Evolutionary conservation across 73 alveolate species (phyloP), one percentile per base, ranked within the genome.

Genomic region (Paramecium primaurelia): DNA sequence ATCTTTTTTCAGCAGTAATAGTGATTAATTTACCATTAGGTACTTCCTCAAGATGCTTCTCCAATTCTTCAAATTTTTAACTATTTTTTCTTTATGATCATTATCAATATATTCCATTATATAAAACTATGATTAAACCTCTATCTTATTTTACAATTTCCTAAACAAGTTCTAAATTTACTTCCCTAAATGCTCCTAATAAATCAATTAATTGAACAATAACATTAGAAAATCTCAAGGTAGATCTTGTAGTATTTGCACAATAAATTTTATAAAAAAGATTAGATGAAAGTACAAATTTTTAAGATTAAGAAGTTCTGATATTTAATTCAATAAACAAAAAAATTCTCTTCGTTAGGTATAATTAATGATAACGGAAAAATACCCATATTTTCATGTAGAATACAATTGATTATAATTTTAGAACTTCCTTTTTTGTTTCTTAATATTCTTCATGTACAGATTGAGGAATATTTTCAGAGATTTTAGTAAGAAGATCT

Each of bases 101-200:
- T 96, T 96, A 49, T 93, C 96, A 60, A 97, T 40, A 95, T 59
- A 83, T 97, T 98, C 98, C 99, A 97, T 93, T 97, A 86, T 97
- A 95, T 1, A 97, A 98, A 4, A 94, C 98, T 6, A 94, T 59
- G 2, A 97, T 95, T 7, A 97, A 64, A 16, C 93, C 98, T 92
- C 99, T 95, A 20, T 98, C 99, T 85, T 97, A 95, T 32, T 95
- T 95, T 2, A 92, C 85, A n/a, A 96, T 97, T 32, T 95, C 86
- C 25, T 95, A 59, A n/a, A 95, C 94, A 16, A 97, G 75, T 71
- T 92, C 94, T 84, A 97, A 77, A 64, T 97, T 98, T 5, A 58
- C 80, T 25, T 59, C 77, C 14, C 96, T 93, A 40, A 97, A 95
- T 20, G 97, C 97, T 40, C 95, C 95, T 95, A 94, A 88, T 28